Percentiles rank a stretch among this genome's conserved stretches.
phyloP scores from a whole-genome alignment of 2,329 filamentous ascomycete genomes.

The Magnaporthiopsis incrustans region DNA sequence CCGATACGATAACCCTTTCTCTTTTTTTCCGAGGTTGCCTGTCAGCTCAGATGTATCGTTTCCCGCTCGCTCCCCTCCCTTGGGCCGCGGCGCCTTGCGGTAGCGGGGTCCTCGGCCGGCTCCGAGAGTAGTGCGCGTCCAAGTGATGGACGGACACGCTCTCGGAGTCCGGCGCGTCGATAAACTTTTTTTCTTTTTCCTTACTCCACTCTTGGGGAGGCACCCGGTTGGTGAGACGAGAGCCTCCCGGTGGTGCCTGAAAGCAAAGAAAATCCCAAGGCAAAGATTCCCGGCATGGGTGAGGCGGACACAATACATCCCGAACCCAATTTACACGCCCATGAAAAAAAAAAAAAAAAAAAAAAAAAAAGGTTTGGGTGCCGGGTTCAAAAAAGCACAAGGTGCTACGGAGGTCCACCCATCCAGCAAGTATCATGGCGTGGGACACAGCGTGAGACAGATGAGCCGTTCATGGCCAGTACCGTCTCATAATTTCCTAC shows the following conservation, averaged over 20 bases:
- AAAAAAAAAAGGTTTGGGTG: background rate
- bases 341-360: background rate
- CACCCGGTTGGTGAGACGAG: no score
- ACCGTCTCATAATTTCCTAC: background rate
- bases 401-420: background rate
- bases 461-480: background rate
- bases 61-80: no score
- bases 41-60: background rate
- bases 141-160: background rate
- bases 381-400: background rate
- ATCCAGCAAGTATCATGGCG: background rate
- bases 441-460: background rate
- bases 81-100: background rate
- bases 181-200: background rate
- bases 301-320: no score
- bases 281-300: no score
- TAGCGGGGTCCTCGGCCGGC: background rate
- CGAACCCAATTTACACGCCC: no score
- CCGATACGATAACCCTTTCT: background rate
- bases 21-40: background rate
- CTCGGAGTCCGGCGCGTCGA: background rate
- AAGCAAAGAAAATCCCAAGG: no score
- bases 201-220: no score
- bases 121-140: background rate
- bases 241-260: no score